Evolutionary conservation across 805 yeast genomes (phyloP).

Genomic region (Metschnikowia koreensis): DNA sequence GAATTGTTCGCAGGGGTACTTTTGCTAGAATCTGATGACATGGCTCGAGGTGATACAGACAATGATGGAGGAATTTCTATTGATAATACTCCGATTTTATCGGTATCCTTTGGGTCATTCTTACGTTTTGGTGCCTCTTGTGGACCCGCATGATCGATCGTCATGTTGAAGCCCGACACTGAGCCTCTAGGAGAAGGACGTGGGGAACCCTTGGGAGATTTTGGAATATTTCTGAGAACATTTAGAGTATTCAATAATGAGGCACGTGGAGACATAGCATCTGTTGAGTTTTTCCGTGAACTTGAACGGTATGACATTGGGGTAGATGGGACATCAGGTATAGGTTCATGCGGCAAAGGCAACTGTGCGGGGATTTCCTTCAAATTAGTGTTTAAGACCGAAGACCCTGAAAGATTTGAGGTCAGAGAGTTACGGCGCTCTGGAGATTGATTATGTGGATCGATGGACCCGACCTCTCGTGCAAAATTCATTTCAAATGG

Average conservation of each 20-base stretch:
- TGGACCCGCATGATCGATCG: conserved; percentile 1
- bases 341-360: conserved; percentile 55
- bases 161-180: conserved; percentile 23
- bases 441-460: conserved; percentile 23
- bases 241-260: conserved; percentile 42
- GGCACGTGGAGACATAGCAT: conserved; percentile 38
- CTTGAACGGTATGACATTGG: conserved; percentile 33
- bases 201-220: conserved; percentile 40
- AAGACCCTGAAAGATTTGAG: conserved; percentile 11
- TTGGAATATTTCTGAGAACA: conserved; percentile 38
- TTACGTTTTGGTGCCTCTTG: not conserved
- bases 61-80: not conserved
- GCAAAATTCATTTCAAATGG: conserved; percentile 6
- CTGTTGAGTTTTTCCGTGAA: conserved; percentile 38
- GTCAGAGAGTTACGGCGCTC: conserved; percentile 13
- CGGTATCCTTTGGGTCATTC: not conserved
- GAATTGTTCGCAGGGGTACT: not conserved
- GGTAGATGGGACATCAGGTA: conserved; percentile 42
- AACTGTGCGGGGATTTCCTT: conserved; percentile 53
- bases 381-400: conserved; percentile 14
- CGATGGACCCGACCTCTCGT: conserved; percentile 21
- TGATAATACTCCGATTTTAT: not conserved
- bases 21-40: conserved; percentile 1
- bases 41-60: conserved; percentile 2
- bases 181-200: conserved; percentile 51